Evolutionary conservation across 73 alveolate species (phyloP), one percentile per base, ranked within the genome.

Genomic region (Halteria grandinella): DNA sequence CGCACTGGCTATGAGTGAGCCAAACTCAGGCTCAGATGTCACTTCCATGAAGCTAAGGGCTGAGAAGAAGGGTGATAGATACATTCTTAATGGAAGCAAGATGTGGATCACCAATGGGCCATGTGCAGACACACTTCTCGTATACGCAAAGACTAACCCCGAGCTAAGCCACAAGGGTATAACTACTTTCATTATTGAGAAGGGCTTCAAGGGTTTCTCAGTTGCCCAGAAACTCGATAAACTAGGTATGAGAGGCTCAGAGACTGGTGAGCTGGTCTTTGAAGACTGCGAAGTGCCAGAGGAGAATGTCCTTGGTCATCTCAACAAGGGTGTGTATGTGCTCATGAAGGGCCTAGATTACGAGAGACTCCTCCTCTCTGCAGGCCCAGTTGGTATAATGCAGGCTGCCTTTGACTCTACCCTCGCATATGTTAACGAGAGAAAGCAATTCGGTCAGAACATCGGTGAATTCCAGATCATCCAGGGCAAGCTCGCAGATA

Each of bases 71-170:
- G 97, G 94, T 11, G 94, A 83, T 51, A 91, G 88, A 74, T 86
- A 85, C 53, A 69, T 94, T 21, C 64, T 94, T 0, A 94, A 89
- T 57, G 99, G 99, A 6, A 55, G 59, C 20, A 94, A 94, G 58
- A 90, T 94, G 97, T 94, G 99, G 97, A 89, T 88, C 63, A 94
- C 99, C 12, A 94, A 94, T 62, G 99, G 99, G 1, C 99, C 99
- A 8, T 80, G 78, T 53, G 99, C 97, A 29, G 97, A 94, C 75
- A 91, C 75, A 2, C 24, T 94, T 0, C 94, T 94, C 15, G 97
- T 94, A 21, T 94, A 94, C 55, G 99, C 99, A 7, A 94, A 94
- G 52, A 94, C 99, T 24, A 91, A 91, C 20, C 93, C 95, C 1
- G 90, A 79, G 17, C 74, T 52, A n/a, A 87, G 91, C 57, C 72